These are phyloP conservation scores for Xerocomus amazonicus DNA, from an alignment of 1,284 basidiomycete species.

Conservation along the genomic window DNA sequence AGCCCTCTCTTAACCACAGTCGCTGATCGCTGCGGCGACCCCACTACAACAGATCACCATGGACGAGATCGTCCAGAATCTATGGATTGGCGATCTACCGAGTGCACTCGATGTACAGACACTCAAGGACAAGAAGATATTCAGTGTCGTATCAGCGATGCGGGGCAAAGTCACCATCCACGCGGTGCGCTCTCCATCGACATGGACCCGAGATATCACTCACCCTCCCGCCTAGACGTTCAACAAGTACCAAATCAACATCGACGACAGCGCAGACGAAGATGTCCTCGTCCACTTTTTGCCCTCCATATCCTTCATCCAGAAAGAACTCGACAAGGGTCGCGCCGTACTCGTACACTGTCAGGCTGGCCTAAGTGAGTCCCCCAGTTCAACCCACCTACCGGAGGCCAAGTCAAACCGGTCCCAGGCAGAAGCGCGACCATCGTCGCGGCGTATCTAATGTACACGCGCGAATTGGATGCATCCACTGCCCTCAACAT, in stretches of 20 bases:
- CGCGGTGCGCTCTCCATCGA: conserved; percentile 44
- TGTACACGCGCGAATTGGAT: conserved; percentile 68
- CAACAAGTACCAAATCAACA: conserved; percentile 62
- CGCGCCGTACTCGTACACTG: conserved; percentile 83
- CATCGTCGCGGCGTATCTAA: conserved; percentile 80
- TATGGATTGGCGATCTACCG: conserved; percentile 64
- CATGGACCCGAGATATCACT: neutral
- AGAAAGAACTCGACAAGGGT: conserved; percentile 68
- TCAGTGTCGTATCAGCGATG: conserved; percentile 70
- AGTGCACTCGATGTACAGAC: conserved; percentile 52
- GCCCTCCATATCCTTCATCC: conserved; percentile 76
- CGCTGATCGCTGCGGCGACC: neutral
- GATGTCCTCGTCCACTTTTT: conserved; percentile 78
- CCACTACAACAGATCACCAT: conserved; percentile 9
- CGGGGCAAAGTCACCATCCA: conserved; percentile 61
- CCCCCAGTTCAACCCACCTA: neutral
- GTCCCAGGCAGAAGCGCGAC: conserved; percentile 71
- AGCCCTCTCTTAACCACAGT: conserved; percentile 9
- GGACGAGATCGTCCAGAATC: conserved; percentile 57
- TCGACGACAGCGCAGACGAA: conserved; percentile 66
- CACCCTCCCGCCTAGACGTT: conserved; percentile 49
- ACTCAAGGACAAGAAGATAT: conserved; percentile 61
- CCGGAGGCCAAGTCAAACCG: neutral
- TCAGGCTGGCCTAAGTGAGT: conserved; percentile 81
- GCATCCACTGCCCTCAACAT: conserved; percentile 63